Conservation (phyloP, 139 green algal genomes). For the Ettlia oleoabundans region DNA sequence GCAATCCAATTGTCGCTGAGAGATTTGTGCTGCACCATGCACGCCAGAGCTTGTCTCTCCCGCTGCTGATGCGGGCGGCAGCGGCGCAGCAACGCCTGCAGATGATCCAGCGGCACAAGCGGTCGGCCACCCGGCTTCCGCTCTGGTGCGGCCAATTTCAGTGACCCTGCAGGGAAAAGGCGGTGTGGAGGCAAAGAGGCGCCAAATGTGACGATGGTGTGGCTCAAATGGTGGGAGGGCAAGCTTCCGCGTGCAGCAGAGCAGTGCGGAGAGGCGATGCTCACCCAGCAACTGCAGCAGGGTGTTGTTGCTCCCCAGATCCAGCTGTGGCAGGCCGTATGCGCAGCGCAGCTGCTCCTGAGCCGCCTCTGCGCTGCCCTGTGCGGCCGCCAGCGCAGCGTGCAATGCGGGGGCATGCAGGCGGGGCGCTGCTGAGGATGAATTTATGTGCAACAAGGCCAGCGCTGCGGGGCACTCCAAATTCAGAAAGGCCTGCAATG, state of each 20-base stretch:
- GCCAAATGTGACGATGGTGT: too few relatives aligned
- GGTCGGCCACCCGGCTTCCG: not conserved
- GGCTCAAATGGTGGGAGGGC: too few relatives aligned
- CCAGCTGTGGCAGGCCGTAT: conserved; percentile 6
- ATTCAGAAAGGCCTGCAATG: conserved; percentile 11
- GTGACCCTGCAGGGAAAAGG: not conserved
- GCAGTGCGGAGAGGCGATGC: not conserved
- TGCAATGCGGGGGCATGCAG: not conserved
- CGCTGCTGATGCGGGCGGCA: conserved; percentile 19
- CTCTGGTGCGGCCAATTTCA: conserved; percentile 3
- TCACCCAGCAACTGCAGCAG: conserved; percentile 29
- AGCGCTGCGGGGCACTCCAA: conserved; percentile 25
- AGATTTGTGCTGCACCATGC: conserved; percentile 16
- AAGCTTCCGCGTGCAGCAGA: not conserved
- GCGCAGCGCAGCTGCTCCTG: not conserved
- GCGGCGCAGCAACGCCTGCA: conserved; percentile 24
- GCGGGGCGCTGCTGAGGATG: not conserved
- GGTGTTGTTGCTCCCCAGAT: not conserved
- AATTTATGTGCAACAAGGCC: conserved; percentile 9
- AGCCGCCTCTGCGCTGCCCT: not conserved
- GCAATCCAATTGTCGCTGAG: too few relatives aligned
- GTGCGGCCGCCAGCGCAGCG: not conserved
- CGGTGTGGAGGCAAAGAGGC: not conserved
- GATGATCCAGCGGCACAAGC: not conserved
- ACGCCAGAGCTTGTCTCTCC: not conserved